Evolutionary conservation across 805 yeast genomes (phyloP), one percentile per base, ranked within the genome.

Genomic region (Saccharomycopsis olivae): DNA sequence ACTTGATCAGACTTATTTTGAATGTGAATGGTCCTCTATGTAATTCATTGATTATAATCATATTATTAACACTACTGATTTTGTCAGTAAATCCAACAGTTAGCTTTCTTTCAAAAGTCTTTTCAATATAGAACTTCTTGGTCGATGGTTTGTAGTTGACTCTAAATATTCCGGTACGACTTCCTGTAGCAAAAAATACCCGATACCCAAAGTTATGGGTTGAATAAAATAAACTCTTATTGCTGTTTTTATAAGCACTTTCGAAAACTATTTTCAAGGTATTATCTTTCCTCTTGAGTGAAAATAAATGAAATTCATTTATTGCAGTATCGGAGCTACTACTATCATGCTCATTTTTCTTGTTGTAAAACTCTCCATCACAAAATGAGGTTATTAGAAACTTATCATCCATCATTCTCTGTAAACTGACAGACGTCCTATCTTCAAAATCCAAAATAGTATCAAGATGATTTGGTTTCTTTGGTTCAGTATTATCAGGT

Each of bases 121-220:
- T 29, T n/a, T 24, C 9, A n/a, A 43, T 19, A 25, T 34, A 43
- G 18, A 43, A 40, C 19, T 35, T 17, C 11, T 31, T 35, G 5
- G 5, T 25, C 2, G 46, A 39, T 15, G 48, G 48, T 15, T 36
- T 38, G 36, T 24, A 45, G 19, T 42, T 42, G 29, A 45, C 27
- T 21, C 48, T 21, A 18, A 37, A 39, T 5, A 36, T 38, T 18
- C 36, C 40, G 6, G 46, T 39, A 5, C 8, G 13, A 11, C 34
- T 20, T 6, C 46, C 48, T 14, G 44, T 37, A 4, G 47, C 39
- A 8, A 45, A 18, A 27, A 44, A 18, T 10, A 38, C 25, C 15
- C 48, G 35, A 28, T 42, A 41, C 5, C 48, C 48, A 20, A 28
- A 41, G 23, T 45, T 15, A 23, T 23, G 6, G 10, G 29, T 20